Evolutionary conservation across 768 basidiomycete genomes (phyloP).

Genomic region (Russula olivacea): DNA sequence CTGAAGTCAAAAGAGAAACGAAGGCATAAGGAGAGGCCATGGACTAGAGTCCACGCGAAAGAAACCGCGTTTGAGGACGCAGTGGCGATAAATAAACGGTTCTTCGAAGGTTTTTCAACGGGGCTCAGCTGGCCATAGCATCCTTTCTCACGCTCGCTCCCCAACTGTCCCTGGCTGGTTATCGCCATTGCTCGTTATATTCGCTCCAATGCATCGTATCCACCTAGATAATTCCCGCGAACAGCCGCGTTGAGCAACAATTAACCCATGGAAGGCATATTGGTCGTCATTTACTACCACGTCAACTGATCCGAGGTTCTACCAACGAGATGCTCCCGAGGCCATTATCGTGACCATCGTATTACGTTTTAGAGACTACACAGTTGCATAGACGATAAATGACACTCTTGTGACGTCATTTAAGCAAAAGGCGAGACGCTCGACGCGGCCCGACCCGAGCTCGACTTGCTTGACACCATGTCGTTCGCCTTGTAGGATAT

Average conservation of each 20-base stretch:
- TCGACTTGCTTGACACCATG: background rate
- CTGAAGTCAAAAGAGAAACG: constrained; percentile 88
- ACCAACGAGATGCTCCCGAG: background rate
- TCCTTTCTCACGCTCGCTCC: constrained; percentile 16
- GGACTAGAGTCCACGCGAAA: constrained; percentile 27
- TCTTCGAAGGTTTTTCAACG: constrained; percentile 8
- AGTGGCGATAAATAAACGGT: constrained; percentile 19
- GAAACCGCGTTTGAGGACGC: constrained; percentile 21
- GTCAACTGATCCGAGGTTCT: constrained; percentile 16
- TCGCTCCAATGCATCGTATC: background rate
- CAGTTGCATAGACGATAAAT: background rate
- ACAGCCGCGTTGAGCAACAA: background rate
- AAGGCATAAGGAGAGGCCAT: constrained; percentile 76
- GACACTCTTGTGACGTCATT: constrained; percentile 9
- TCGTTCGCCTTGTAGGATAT: constrained; percentile 15
- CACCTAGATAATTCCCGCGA: background rate
- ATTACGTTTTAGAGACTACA: background rate
- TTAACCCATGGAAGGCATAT: background rate
- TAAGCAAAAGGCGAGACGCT: background rate
- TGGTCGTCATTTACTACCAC: constrained; percentile 2
- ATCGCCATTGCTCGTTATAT: constrained; percentile 1
- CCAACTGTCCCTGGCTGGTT: constrained; percentile 5
- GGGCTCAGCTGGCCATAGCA: constrained; percentile 8
- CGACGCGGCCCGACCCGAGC: background rate
- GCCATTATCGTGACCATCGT: constrained; percentile 1